These are phyloP conservation scores for Solanum pennellii DNA, from an alignment of 257 asterid genomes.

Conservation along the genomic window DNA sequence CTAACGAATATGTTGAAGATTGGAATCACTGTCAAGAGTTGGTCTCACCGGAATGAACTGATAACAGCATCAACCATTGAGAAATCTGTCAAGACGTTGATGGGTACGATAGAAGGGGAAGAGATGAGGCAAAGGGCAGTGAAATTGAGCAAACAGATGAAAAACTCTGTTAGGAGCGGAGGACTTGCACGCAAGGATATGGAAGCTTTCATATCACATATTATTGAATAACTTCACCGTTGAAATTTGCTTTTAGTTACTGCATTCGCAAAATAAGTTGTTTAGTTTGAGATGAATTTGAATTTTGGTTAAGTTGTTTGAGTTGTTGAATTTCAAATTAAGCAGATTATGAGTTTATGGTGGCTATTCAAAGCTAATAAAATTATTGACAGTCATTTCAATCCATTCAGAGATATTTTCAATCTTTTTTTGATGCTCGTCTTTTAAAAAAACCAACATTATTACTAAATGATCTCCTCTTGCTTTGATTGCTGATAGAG, in stretches of 20 bases:
- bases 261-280: neutral
- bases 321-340: neutral
- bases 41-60: neutral
- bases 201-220: neutral
- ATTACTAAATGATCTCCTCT: neutral
- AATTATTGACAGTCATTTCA: neutral
- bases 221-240: neutral
- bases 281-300: neutral
- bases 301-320: neutral
- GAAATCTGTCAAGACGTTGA: neutral
- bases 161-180: neutral
- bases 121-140: neutral
- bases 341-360: neutral
- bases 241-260: neutral
- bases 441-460: neutral
- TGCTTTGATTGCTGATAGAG: neutral
- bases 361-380: neutral
- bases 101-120: neutral
- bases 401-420: neutral
- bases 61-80: neutral
- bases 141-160: neutral
- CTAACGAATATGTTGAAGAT: neutral
- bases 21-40: neutral
- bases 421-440: neutral
- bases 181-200: neutral